Evolutionary conservation across 306 rosid genomes (phyloP).

Genomic region (Betula pendula): DNA sequence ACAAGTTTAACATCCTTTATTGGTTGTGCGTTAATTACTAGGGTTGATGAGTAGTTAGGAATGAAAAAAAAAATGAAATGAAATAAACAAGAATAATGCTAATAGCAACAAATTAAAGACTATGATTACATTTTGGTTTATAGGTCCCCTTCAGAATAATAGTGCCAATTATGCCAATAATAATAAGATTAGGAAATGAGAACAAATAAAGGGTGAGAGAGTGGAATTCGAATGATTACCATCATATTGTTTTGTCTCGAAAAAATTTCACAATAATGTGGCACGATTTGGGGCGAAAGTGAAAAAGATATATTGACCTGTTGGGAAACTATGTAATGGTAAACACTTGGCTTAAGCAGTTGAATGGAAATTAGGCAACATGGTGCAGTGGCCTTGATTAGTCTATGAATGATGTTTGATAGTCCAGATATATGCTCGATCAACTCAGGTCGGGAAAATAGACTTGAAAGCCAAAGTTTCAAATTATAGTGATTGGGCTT

Average conservation of each 20-base stretch:
- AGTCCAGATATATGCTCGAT: too few relatives aligned
- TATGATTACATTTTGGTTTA: conserved; percentile 54
- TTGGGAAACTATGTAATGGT: neutral
- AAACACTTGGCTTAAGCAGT: neutral
- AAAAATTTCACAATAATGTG: conserved; percentile 36
- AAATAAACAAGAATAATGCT: conserved; percentile 30
- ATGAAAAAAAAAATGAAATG: conserved; percentile 19
- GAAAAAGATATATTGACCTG: neutral
- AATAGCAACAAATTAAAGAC: conserved; percentile 1
- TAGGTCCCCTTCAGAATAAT: conserved; percentile 52
- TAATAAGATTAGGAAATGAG: conserved; percentile 55
- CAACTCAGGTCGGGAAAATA: too few relatives aligned
- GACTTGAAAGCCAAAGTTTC: too few relatives aligned
- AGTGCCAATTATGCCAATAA: conserved; percentile 44
- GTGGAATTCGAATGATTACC: conserved; percentile 51
- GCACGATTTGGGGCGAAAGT: conserved; percentile 11
- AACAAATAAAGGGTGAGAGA: conserved; percentile 41
- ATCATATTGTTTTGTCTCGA: conserved; percentile 29
- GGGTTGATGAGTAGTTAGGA: too few relatives aligned
- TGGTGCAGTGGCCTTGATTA: neutral
- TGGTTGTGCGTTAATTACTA: neutral
- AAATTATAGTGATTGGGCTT: too few relatives aligned
- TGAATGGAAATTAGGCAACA: neutral
- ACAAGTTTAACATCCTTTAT: conserved; percentile 17
- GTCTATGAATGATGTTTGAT: neutral